Evolutionary conservation across 345 rosid genomes (phyloP).

Genomic region (Ailanthus altissimus): DNA sequence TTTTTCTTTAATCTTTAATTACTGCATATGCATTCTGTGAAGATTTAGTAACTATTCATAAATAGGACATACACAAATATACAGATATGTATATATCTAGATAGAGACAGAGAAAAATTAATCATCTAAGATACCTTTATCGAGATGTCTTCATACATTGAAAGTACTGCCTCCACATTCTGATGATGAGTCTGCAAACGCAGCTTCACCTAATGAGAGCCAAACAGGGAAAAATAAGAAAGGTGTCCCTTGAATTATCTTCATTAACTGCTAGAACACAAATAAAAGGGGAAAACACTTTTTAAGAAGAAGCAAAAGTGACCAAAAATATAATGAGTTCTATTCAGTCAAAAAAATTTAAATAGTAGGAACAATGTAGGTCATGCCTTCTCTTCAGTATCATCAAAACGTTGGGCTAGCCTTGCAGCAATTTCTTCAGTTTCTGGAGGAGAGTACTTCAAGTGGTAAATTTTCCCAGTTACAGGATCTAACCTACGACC

Average conservation of each 20-base stretch:
- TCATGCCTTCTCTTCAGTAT: conserved; percentile 90
- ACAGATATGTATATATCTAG: background rate
- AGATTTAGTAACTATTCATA: background rate
- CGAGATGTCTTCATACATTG: conserved; percentile 70
- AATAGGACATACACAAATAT: background rate
- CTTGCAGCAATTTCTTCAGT: conserved; percentile 82
- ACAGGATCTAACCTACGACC: conserved; percentile 93
- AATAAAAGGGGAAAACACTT: conserved; percentile 4
- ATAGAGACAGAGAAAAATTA: conserved; percentile 20
- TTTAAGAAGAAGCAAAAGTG: background rate
- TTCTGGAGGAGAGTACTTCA: conserved; percentile 90
- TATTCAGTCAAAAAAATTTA: background rate
- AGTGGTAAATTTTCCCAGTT: conserved; percentile 92
- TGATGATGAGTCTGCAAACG: conserved; percentile 73
- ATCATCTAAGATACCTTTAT: conserved; percentile 52
- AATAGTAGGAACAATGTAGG: background rate
- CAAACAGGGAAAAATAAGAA: background rate
- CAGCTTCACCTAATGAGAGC: conserved; percentile 63
- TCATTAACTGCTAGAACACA: background rate
- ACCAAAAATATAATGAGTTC: background rate
- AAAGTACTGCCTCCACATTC: conserved; percentile 85
- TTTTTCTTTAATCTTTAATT: background rate
- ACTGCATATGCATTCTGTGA: background rate
- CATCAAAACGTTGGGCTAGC: conserved; percentile 89
- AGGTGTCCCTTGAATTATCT: background rate